Percentiles rank a stretch among this genome's conserved stretches.
phyloP scores from a whole-genome alignment of 106 monocot genomes.

The Dendrobium chrysotoxum region DNA sequence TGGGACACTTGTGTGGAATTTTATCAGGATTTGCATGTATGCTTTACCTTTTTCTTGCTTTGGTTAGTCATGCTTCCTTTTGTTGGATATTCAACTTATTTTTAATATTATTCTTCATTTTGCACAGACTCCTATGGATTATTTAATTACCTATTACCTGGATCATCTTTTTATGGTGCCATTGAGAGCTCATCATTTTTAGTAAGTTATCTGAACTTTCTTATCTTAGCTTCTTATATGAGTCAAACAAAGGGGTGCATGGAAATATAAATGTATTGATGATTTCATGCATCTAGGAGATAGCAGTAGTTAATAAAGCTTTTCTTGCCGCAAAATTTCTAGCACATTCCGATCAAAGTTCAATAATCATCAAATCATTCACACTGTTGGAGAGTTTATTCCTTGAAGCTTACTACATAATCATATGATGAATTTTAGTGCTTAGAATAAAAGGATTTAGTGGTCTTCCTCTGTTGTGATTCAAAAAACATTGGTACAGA shows the following conservation, averaged over 20 bases:
- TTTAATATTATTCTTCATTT: conserved; percentile 14
- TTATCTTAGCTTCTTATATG: background rate
- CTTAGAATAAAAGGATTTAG: too few species aligned
- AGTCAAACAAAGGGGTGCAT: background rate
- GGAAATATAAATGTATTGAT: background rate
- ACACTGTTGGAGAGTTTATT: too few species aligned
- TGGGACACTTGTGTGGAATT: conserved; percentile 96
- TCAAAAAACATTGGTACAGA: too few species aligned
- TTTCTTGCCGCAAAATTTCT: background rate
- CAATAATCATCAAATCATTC: background rate
- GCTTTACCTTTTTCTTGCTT: conserved; percentile 18
- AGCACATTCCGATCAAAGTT: background rate
- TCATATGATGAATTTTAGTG: too few species aligned
- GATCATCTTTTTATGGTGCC: conserved; percentile 69
- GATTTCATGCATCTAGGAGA: background rate
- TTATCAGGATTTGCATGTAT: conserved; percentile 97
- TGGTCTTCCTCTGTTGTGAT: too few species aligned
- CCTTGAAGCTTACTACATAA: too few species aligned
- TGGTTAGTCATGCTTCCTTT: conserved; percentile 4
- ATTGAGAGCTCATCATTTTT: conserved; percentile 73
- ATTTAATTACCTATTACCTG: conserved; percentile 81
- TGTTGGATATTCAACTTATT: background rate
- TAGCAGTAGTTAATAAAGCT: background rate
- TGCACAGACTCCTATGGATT: conserved; percentile 72
- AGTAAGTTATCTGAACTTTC: conserved; percentile 43